Evolutionary conservation across 2,329 filamentous ascomycete genomes (phyloP).

Genomic region (Penicillium fuscoglaucum): DNA sequence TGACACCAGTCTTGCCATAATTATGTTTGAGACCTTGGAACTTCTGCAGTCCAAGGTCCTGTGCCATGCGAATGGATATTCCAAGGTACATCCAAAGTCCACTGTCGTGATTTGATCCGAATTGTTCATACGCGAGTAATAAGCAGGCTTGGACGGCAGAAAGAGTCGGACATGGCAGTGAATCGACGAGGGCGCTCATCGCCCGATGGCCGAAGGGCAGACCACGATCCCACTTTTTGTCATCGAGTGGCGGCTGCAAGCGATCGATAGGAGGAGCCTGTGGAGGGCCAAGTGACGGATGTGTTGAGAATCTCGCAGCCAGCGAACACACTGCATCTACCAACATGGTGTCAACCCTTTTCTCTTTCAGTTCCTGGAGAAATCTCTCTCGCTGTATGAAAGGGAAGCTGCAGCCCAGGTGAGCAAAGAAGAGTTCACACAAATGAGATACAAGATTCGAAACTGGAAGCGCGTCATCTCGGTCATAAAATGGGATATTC

Average conservation of each 20-base stretch:
- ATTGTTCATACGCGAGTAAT: constrained; percentile 83
- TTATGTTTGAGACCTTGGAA: constrained; percentile 68
- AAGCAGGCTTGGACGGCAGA: constrained; percentile 81
- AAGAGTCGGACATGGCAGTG: constrained; percentile 78
- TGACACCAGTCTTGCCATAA: constrained; percentile 55
- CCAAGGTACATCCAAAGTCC: constrained; percentile 93
- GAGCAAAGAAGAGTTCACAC: constrained; percentile 75
- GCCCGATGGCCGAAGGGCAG: constrained; percentile 77
- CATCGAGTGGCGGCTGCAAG: constrained; percentile 32
- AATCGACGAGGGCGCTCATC: constrained; percentile 78
- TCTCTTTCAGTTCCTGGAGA: constrained; percentile 73
- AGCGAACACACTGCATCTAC: constrained; percentile 84
- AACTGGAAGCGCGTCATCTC: constrained; percentile 67
- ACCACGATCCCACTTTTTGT: constrained; percentile 65
- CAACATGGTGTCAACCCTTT: constrained; percentile 77
- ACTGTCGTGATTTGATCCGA: constrained; percentile 84
- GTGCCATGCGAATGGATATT: constrained; percentile 78
- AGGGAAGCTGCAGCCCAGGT: constrained; percentile 82
- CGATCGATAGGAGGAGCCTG: constrained; percentile 54
- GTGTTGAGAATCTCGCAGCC: constrained; percentile 73
- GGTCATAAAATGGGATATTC: constrained; percentile 71
- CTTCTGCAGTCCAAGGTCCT: constrained; percentile 79
- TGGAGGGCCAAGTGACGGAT: constrained; percentile 52
- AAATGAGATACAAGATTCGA: constrained; percentile 74
- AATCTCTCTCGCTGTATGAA: constrained; percentile 75